These are phyloP conservation scores for Coemansia sp. DNA, from an alignment of 192 early-diverging fungal genomes.

Conservation along the genomic window DNA sequence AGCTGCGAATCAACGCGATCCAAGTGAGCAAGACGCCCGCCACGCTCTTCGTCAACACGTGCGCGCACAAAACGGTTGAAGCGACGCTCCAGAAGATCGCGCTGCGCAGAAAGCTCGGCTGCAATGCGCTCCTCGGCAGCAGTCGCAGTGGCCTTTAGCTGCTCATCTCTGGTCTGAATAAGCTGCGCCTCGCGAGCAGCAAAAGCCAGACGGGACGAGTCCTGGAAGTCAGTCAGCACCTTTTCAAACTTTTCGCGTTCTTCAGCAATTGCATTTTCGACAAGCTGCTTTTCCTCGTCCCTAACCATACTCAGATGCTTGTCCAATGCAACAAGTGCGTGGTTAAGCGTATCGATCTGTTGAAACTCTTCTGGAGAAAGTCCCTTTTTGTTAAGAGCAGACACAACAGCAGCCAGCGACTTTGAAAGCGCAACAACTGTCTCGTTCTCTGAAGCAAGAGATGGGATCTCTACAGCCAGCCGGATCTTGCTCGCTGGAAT, in stretches of 20 bases:
- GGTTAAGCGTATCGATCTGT: constrained; percentile 46
- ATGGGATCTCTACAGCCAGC: constrained; percentile 51
- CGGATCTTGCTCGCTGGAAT: constrained; percentile 31
- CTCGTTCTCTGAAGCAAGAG: constrained; percentile 36
- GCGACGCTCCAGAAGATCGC: constrained; percentile 69
- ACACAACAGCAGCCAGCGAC: constrained; percentile 35
- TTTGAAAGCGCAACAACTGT: constrained; percentile 33
- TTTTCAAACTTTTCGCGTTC: constrained; percentile 60
- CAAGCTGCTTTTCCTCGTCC: constrained; percentile 45
- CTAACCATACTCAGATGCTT: constrained; percentile 54
- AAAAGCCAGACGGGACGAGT: constrained; percentile 52
- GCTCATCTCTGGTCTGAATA: constrained; percentile 52
- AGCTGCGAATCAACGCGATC: constrained; percentile 80
- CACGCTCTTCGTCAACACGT: constrained; percentile 87
- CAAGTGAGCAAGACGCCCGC: constrained; percentile 81
- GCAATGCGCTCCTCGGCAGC: constrained; percentile 59
- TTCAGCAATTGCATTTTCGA: constrained; percentile 62
- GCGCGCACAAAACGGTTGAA: constrained; percentile 78
- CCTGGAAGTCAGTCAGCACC: constrained; percentile 52
- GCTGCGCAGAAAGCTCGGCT: constrained; percentile 66
- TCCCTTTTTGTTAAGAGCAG: constrained; percentile 37
- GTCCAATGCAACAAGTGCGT: constrained; percentile 54
- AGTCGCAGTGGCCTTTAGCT: constrained; percentile 49
- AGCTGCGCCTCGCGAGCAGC: constrained; percentile 55
- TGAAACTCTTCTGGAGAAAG: constrained; percentile 42